Evolutionary conservation across 345 rosid genomes (phyloP).

Genomic region (Salix arbutifolia): DNA sequence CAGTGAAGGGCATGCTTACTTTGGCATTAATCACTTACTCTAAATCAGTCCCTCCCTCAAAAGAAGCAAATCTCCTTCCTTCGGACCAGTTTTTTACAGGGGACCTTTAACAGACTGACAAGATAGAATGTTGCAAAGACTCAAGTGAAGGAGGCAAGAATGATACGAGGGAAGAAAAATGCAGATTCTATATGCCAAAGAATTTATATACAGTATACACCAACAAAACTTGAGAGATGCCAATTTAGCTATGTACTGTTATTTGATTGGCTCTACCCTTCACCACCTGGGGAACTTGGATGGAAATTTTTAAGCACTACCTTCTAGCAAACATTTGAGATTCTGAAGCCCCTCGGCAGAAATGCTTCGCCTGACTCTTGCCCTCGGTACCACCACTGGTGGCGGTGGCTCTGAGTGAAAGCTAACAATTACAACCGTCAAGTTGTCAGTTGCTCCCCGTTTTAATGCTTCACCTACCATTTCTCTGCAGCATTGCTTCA

Average conservation of each 20-base stretch:
- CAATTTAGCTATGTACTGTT: conserved; percentile 8
- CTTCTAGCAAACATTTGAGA: conserved; percentile 35
- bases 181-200: conserved; percentile 1
- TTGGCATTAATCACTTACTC: not conserved
- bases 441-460: conserved; percentile 58
- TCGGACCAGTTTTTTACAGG: not conserved
- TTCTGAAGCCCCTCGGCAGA: conserved; percentile 62
- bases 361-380: conserved; percentile 54
- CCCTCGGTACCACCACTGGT: conserved; percentile 33
- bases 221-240: not conserved
- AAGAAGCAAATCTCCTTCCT: not conserved
- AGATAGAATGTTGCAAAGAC: not conserved
- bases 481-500: conserved; percentile 58
- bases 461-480: conserved; percentile 71
- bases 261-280: conserved; percentile 10
- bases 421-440: conserved; percentile 69
- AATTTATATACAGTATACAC: conserved; percentile 32
- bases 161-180: not conserved
- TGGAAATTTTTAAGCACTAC: conserved; percentile 19
- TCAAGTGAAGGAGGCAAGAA: not conserved
- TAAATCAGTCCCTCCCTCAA: not conserved
- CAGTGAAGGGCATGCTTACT: not conserved
- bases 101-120: not conserved
- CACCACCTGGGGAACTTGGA: not conserved
- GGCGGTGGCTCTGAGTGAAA: conserved; percentile 66